Evolutionary conservation across 192 early-diverging fungal species (phyloP).

Genomic region (Haplosporangium gracile): DNA sequence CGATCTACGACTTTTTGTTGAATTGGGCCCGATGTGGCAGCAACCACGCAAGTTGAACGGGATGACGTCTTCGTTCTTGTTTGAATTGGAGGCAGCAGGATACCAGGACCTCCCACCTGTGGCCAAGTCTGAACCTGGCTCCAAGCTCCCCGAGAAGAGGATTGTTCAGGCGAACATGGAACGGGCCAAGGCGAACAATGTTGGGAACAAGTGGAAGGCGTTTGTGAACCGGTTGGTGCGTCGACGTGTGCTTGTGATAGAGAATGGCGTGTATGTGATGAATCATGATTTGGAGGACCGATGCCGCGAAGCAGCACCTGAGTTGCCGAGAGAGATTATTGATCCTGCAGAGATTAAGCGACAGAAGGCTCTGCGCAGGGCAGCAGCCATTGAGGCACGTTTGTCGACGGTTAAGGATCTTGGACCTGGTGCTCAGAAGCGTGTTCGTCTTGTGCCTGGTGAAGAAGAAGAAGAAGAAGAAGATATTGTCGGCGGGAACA

Average conservation of each 20-base stretch:
- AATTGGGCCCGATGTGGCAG: slow-evolving; percentile 24
- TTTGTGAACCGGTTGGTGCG: background rate
- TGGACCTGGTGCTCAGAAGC: slow-evolving; percentile 1
- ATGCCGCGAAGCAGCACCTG: background rate
- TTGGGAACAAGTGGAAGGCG: background rate
- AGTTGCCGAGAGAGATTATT: background rate
- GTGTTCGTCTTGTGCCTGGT: background rate
- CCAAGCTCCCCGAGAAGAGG: background rate
- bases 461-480: background rate
- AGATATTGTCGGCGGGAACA: background rate
- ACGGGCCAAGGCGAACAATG: background rate
- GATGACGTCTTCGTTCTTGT: background rate
- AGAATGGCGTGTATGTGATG: background rate
- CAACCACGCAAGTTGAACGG: slow-evolving; percentile 11
- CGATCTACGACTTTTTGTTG: slow-evolving; percentile 35
- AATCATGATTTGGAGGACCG: background rate
- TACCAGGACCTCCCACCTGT: background rate
- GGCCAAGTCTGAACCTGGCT: background rate
- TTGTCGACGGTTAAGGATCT: background rate
- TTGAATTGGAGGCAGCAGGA: slow-evolving; percentile 1
- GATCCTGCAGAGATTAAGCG: background rate
- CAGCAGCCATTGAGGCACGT: background rate
- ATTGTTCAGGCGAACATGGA: background rate
- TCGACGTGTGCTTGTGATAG: background rate
- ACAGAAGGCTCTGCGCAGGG: background rate